phyloP scores from a whole-genome alignment of 192 early-diverging fungal species.

The Pilaira anomala region DNA sequence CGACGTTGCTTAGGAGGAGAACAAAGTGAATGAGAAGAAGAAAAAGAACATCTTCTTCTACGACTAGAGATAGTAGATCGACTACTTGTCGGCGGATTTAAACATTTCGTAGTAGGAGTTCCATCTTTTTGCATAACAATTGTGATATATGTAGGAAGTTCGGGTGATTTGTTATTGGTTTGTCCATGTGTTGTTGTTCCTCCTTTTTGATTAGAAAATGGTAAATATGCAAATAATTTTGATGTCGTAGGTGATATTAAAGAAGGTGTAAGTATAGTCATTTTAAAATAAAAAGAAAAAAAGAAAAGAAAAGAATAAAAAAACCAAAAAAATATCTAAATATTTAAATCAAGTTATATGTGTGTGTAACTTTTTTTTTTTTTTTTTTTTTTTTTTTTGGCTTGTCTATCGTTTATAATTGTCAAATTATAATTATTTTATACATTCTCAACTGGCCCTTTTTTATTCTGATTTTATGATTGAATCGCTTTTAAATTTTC shows the following conservation, averaged over 20 bases:
- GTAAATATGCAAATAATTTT: slow-evolving; percentile 15
- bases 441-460: too few relatives aligned
- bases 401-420: too few relatives aligned
- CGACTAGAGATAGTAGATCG: neutral
- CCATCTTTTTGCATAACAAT: slow-evolving; percentile 25
- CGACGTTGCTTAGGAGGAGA: slow-evolving; percentile 6
- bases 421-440: too few relatives aligned
- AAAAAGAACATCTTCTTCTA: slow-evolving; percentile 10
- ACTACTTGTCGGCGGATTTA: neutral
- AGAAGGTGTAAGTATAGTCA: slow-evolving; percentile 11
- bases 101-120: slow-evolving; percentile 20
- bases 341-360: too few relatives aligned
- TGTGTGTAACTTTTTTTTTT: too few relatives aligned
- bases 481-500: too few relatives aligned
- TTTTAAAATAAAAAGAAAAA: neutral
- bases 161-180: slow-evolving; percentile 1
- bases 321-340: neutral
- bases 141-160: slow-evolving; percentile 15
- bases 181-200: neutral
- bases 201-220: slow-evolving; percentile 12
- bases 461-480: too few relatives aligned
- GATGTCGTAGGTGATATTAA: slow-evolving; percentile 8
- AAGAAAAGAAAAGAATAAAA: neutral
- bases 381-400: too few relatives aligned
- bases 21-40: neutral